phyloP scores from a whole-genome alignment of 2,329 filamentous ascomycete species.

The Coniochaeta sp. region DNA sequence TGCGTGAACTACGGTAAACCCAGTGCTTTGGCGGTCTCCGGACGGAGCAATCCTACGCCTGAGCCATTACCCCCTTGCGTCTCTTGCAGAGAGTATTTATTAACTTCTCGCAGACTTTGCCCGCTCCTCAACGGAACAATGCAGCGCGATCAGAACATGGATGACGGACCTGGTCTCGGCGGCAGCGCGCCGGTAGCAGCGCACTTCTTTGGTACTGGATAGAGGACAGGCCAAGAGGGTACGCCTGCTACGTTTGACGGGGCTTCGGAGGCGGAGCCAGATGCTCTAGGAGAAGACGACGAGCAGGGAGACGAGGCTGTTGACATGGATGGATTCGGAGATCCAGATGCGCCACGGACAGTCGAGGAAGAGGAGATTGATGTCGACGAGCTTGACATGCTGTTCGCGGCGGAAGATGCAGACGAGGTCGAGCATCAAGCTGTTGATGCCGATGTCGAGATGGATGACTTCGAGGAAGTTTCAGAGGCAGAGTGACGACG shows the following conservation, averaged over 20 bases:
- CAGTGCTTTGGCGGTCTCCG: conserved; percentile 4
- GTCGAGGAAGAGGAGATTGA: no score
- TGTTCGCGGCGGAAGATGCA: no score
- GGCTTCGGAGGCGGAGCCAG: no score
- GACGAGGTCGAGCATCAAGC: no score
- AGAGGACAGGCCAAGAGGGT: background rate
- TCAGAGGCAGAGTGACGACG: background rate
- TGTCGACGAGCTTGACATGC: no score
- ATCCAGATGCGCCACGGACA: no score
- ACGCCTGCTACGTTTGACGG: background rate
- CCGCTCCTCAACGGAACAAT: conserved; percentile 80
- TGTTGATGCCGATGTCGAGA: no score
- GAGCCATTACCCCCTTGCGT: conserved; percentile 1
- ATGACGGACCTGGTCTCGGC: conserved; percentile 36
- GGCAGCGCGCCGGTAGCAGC: conserved; percentile 19
- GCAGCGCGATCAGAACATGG: conserved; percentile 51
- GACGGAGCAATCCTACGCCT: background rate
- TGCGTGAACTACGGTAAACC: conserved; percentile 36
- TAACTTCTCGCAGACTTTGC: conserved; percentile 54
- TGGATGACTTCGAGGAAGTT: background rate
- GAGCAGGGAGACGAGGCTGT: no score
- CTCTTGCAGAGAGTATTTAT: no score
- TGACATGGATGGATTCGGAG: no score
- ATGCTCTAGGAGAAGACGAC: no score
- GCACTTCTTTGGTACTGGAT: conserved; percentile 15